These are phyloP conservation scores for Gloeophyllum trabeum DNA, from an alignment of 768 basidiomycete species.

Conservation along the genomic window DNA sequence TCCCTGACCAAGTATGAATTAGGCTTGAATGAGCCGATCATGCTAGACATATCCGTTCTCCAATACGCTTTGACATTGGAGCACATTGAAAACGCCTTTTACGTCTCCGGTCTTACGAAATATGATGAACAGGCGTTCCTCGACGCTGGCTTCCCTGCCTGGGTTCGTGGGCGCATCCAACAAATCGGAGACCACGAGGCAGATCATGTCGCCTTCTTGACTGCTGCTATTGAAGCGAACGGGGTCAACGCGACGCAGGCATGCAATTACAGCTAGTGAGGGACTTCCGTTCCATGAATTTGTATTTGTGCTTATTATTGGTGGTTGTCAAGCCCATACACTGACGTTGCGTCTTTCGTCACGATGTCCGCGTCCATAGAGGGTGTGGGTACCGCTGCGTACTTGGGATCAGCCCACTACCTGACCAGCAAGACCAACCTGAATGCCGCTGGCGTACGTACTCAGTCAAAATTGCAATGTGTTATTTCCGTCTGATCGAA, in stretches of 20 bases:
- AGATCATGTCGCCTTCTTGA: constrained; percentile 26
- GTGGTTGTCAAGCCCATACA: constrained; percentile 24
- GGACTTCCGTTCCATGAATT: not conserved
- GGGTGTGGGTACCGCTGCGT: constrained; percentile 41
- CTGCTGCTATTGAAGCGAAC: constrained; percentile 19
- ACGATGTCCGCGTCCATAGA: constrained; percentile 40
- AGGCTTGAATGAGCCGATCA: too few relatives aligned
- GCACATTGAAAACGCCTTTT: constrained; percentile 24
- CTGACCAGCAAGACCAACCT: constrained; percentile 29
- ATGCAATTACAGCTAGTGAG: constrained; percentile 25
- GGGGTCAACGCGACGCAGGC: constrained; percentile 23
- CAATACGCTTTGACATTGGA: constrained; percentile 25
- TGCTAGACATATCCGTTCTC: constrained; percentile 17
- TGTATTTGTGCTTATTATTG: not conserved
- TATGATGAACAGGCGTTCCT: constrained; percentile 25
- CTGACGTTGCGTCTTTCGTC: constrained; percentile 34
- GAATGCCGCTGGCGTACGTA: constrained; percentile 13
- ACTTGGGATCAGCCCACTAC: constrained; percentile 40
- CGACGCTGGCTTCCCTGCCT: constrained; percentile 22
- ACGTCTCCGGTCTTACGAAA: constrained; percentile 20
- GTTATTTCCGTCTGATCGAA: constrained; percentile 7
- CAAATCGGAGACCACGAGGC: constrained; percentile 30
- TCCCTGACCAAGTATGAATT: too few relatives aligned
- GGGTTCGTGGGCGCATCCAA: constrained; percentile 22
- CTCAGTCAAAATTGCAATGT: too few relatives aligned